Evolutionary conservation across 2,329 filamentous ascomycete genomes (phyloP).

Genomic region (Gaeumannomyces tritici): DNA sequence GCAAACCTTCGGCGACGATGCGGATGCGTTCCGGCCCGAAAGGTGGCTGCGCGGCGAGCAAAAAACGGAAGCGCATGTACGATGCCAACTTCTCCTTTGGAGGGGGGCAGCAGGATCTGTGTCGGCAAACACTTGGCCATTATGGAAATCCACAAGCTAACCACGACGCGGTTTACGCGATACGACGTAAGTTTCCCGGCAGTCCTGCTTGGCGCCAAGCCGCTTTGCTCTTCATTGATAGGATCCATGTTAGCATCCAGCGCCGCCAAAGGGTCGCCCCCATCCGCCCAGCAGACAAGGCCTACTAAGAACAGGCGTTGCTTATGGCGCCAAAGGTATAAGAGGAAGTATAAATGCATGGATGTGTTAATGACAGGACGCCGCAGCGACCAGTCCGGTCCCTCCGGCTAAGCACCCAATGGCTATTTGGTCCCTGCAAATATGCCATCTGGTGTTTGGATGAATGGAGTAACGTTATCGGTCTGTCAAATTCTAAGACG

Average conservation of each 20-base stretch:
- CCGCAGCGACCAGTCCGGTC: no score
- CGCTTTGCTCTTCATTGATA: not conserved
- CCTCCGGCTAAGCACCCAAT: no score
- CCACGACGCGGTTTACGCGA: slow-evolving; percentile 24
- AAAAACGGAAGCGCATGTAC: slow-evolving; percentile 27
- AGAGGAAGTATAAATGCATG: no score
- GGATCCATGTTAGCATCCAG: not conserved
- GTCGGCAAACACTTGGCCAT: slow-evolving; percentile 24
- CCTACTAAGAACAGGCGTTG: not conserved
- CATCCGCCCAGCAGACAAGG: not conserved
- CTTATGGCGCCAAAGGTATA: no score
- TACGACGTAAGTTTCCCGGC: not conserved
- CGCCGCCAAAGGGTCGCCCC: not conserved
- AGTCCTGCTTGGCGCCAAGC: no score
- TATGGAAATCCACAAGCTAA: slow-evolving; percentile 24
- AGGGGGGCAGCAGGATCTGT: slow-evolving; percentile 26
- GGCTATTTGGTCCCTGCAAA: no score
- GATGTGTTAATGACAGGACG: no score
- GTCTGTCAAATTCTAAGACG: no score
- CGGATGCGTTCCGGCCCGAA: slow-evolving; percentile 31
- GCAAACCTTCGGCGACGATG: slow-evolving; percentile 21
- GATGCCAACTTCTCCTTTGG: slow-evolving; percentile 27
- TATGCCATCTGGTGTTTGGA: no score
- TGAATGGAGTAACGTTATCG: no score
- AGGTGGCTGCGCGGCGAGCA: slow-evolving; percentile 25